Evolutionary conservation across 2,329 filamentous ascomycete genomes (phyloP).

Genomic region (Sarocladiaceae sp.): DNA sequence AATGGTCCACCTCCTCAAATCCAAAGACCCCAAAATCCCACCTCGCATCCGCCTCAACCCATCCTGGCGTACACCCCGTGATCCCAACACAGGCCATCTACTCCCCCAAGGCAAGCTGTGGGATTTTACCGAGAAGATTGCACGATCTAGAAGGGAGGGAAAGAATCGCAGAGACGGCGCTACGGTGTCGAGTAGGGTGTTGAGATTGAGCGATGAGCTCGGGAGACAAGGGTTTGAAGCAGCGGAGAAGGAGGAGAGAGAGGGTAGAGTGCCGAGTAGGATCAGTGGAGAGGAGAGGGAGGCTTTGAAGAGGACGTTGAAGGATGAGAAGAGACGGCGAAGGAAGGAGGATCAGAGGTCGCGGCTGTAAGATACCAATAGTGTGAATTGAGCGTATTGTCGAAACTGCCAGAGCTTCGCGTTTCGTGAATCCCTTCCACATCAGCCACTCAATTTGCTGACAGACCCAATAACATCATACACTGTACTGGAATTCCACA

Average conservation of each 20-base stretch:
- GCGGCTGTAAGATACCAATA: conserved; percentile 43
- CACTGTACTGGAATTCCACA: no score
- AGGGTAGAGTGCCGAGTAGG: conserved; percentile 33
- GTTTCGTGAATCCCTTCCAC: no score
- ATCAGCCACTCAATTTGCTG: no score
- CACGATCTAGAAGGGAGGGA: conserved; percentile 76
- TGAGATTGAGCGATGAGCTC: conserved; percentile 70
- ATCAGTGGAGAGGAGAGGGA: conserved; percentile 48
- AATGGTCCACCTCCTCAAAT: conserved; percentile 72
- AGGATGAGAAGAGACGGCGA: conserved; percentile 40
- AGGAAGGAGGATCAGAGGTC: conserved; percentile 47
- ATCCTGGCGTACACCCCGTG: conserved; percentile 70
- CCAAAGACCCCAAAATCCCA: conserved; percentile 58
- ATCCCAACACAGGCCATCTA: conserved; percentile 56
- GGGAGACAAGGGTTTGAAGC: conserved; percentile 66
- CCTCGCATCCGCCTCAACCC: conserved; percentile 64
- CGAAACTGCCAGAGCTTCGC: no score
- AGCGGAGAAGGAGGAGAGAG: conserved; percentile 35
- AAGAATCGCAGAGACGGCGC: conserved; percentile 95
- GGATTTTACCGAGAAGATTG: conserved; percentile 89
- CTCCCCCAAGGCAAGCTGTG: conserved; percentile 73
- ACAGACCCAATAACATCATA: no score
- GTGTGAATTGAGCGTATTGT: no score
- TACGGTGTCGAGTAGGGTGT: conserved; percentile 78
- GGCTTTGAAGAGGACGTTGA: conserved; percentile 37